phyloP scores from a whole-genome alignment of 176 grass and related monocot species.

The Zoysia japonica region DNA sequence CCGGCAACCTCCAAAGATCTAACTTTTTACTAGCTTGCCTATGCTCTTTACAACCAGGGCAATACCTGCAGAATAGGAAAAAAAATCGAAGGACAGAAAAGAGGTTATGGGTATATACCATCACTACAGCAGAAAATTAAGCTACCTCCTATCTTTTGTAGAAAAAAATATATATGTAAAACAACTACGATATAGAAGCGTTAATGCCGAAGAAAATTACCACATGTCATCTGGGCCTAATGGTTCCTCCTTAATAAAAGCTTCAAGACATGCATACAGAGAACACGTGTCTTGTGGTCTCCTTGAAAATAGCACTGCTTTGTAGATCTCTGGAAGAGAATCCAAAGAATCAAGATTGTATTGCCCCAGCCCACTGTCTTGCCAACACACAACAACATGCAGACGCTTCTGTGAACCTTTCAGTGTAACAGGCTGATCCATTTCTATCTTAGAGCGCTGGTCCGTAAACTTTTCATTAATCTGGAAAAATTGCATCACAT shows the following conservation, averaged over 20 bases:
- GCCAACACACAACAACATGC: constrained; percentile 69
- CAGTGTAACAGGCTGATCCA: constrained; percentile 54
- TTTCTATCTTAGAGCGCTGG: constrained; percentile 64
- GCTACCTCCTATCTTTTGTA: background rate
- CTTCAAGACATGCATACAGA: constrained; percentile 90
- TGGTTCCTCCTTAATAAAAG: constrained; percentile 89
- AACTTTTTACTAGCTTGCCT: constrained; percentile 87
- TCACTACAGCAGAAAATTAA: background rate
- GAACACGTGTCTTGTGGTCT: constrained; percentile 72
- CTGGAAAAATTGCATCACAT: constrained; percentile 63
- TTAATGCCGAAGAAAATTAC: constrained; percentile 41
- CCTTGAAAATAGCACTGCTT: constrained; percentile 57
- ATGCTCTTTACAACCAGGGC: constrained; percentile 82
- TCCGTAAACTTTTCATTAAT: constrained; percentile 52
- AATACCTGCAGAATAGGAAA: constrained; percentile 60
- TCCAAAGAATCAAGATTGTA: constrained; percentile 60
- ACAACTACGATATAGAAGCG: constrained; percentile 7
- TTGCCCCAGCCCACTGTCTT: constrained; percentile 56
- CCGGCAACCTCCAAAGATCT: constrained; percentile 94
- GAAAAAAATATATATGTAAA: background rate
- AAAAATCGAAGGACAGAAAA: background rate
- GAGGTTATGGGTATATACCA: background rate
- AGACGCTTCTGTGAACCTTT: constrained; percentile 49
- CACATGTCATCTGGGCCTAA: constrained; percentile 94
- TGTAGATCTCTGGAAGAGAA: constrained; percentile 78